Percentiles rank a stretch among this genome's conserved stretches.
These are phyloP conservation scores for Nidularia sp. DNA, from an alignment of 768 basidiomycete species.

Conservation along the genomic window DNA sequence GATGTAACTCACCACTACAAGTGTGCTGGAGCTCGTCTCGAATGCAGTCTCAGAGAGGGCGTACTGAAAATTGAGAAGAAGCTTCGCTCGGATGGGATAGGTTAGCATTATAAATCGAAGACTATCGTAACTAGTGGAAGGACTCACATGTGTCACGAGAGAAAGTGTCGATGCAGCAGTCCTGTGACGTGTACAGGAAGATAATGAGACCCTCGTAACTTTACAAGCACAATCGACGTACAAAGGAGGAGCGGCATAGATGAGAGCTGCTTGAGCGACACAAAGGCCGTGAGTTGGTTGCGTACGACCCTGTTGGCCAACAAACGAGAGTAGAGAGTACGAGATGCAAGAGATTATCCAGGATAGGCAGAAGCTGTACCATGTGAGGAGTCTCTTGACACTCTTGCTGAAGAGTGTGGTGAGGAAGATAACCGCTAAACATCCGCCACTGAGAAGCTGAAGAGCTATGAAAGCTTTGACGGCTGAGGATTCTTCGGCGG, in stretches of 20 bases:
- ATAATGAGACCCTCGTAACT: not conserved
- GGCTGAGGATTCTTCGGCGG: not conserved
- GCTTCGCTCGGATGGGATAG: conserved; percentile 8
- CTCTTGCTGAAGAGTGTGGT: conserved; percentile 18
- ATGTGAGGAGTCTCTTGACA: conserved; percentile 25
- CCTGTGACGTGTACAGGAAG: conserved; percentile 6
- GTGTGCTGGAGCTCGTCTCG: conserved; percentile 10
- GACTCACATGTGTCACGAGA: conserved; percentile 19
- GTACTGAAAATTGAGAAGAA: conserved; percentile 19
- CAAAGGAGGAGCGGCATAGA: conserved; percentile 27
- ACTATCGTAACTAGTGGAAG: not conserved
- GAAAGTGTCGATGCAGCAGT: conserved; percentile 22
- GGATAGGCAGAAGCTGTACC: conserved; percentile 24
- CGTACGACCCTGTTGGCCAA: conserved; percentile 22
- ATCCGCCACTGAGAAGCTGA: conserved; percentile 18
- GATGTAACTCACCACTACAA: conserved; percentile 12
- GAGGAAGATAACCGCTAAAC: conserved; percentile 17
- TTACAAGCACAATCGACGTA: conserved; percentile 7
- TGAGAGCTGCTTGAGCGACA: conserved; percentile 20
- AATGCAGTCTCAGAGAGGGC: conserved; percentile 11
- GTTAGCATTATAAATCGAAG: not conserved
- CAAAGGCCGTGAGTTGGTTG: conserved; percentile 17
- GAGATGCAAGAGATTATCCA: conserved; percentile 25
- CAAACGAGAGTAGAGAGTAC: conserved; percentile 23
- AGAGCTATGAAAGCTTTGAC: conserved; percentile 21